Percentiles rank a stretch among this genome's conserved stretches.
phyloP scores from a whole-genome alignment of 1,284 basidiomycete genomes.

The Cryptococcus neoformans region DNA sequence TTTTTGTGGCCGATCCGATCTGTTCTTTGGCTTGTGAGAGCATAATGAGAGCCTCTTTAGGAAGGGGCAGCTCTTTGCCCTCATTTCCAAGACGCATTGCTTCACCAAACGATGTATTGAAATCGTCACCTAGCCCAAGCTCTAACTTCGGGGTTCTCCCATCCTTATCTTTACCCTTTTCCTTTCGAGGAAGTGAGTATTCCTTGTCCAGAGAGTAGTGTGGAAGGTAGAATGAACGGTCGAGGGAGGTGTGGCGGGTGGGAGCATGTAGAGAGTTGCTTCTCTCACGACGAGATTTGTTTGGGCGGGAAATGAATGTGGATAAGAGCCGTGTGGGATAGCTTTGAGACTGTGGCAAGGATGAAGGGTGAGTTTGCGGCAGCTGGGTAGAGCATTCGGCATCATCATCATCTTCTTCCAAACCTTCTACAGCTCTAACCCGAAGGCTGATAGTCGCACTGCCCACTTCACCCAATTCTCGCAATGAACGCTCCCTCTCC shows the following conservation, averaged over 20 bases:
- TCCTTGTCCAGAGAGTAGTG: slow-evolving; percentile 48
- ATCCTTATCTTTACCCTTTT: not conserved
- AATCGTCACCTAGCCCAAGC: slow-evolving; percentile 42
- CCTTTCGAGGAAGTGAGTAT: slow-evolving; percentile 31
- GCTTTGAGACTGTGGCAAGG: not conserved
- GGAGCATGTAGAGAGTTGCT: slow-evolving; percentile 33
- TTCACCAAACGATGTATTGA: slow-evolving; percentile 43
- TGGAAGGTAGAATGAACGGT: slow-evolving; percentile 34
- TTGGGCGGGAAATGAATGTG: not conserved
- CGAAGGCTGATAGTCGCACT: slow-evolving; percentile 33
- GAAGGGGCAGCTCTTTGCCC: slow-evolving; percentile 41
- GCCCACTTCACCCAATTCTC: slow-evolving; percentile 18
- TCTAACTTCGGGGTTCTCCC: slow-evolving; percentile 27
- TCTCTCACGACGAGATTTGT: slow-evolving; percentile 13
- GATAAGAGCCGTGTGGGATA: not conserved
- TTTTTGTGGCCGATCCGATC: slow-evolving; percentile 22
- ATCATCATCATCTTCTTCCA: slow-evolving; percentile 17
- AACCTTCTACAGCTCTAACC: slow-evolving; percentile 12
- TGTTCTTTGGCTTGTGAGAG: slow-evolving; percentile 44
- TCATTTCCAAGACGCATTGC: slow-evolving; percentile 39
- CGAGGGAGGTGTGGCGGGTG: slow-evolving; percentile 6
- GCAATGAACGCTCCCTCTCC: slow-evolving; percentile 1
- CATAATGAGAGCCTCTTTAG: slow-evolving; percentile 39
- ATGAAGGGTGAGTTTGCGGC: not conserved
- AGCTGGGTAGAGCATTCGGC: not conserved